Evolutionary conservation across 2,329 filamentous ascomycete species (phyloP).

Genomic region (Ceratocystis harringtonii): DNA sequence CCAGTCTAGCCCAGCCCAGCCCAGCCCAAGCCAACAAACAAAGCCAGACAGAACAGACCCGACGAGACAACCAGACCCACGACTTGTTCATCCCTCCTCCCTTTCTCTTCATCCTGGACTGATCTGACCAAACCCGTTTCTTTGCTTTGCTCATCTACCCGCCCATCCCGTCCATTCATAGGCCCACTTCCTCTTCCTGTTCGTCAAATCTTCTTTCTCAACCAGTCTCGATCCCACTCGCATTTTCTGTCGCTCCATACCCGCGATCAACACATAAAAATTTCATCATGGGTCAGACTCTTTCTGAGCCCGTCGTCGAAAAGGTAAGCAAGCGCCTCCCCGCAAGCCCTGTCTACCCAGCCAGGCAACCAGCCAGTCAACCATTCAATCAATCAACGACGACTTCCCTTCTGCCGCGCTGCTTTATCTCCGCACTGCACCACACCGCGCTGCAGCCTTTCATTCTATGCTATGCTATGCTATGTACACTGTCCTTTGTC

Average conservation of each 20-base stretch:
- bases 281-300: conserved; percentile 83
- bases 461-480: background rate
- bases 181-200: conserved; percentile 11
- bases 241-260: conserved; percentile 14
- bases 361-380: background rate
- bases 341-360: background rate
- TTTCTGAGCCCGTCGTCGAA: conserved; percentile 96
- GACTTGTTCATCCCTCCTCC: conserved; percentile 2
- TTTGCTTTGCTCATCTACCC: too few relatives aligned
- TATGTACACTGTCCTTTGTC: too few relatives aligned
- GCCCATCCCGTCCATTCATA: background rate
- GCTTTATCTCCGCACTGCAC: background rate
- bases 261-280: conserved; percentile 22
- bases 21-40: background rate
- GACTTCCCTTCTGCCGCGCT: background rate
- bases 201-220: conserved; percentile 14
- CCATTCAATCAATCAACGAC: background rate
- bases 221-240: conserved; percentile 14
- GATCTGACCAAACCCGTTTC: conserved; percentile 6
- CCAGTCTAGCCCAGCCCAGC: background rate
- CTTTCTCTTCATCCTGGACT: conserved; percentile 5
- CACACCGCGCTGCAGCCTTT: background rate
- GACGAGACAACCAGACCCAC: conserved; percentile 8
- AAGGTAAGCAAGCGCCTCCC: conserved; percentile 55
- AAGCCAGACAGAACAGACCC: background rate